Evolutionary conservation across 148 eudicot genomes (phyloP).

Genomic region (Fagopyrum homotropicum): DNA sequence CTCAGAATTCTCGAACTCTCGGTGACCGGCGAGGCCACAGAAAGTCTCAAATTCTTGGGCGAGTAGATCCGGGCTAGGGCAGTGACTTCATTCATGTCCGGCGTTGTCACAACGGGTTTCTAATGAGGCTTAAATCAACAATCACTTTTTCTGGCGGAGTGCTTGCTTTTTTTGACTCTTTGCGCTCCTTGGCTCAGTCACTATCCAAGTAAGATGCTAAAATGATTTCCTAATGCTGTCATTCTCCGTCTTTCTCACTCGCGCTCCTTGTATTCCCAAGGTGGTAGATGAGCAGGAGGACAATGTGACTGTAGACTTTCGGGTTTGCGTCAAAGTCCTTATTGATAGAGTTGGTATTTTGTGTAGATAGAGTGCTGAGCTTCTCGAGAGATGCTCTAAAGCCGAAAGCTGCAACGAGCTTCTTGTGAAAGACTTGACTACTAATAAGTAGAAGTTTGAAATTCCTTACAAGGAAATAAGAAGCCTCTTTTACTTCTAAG

Average conservation of each 20-base stretch:
- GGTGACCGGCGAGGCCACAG: no score
- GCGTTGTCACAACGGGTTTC: slow-evolving; percentile 25
- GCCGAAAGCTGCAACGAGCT: slow-evolving; percentile 51
- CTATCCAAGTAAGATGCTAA: slow-evolving; percentile 48
- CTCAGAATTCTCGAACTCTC: no score
- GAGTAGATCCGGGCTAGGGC: no score
- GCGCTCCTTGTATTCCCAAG: slow-evolving; percentile 28
- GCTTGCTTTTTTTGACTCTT: slow-evolving; percentile 61
- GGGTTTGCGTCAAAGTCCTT: slow-evolving; percentile 62
- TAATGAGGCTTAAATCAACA: slow-evolving; percentile 64
- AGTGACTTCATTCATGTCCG: no score
- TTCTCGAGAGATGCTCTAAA: slow-evolving; percentile 63
- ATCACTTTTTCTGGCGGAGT: slow-evolving; percentile 61
- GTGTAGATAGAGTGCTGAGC: slow-evolving; percentile 69
- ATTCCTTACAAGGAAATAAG: not conserved
- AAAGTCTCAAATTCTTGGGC: no score
- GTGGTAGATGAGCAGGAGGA: slow-evolving; percentile 48
- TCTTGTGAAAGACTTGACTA: slow-evolving; percentile 16
- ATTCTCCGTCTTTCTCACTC: not conserved
- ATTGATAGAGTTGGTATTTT: slow-evolving; percentile 73
- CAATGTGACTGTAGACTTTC: slow-evolving; percentile 63
- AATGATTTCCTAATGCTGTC: not conserved
- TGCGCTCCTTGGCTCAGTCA: slow-evolving; percentile 74
- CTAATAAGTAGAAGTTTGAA: not conserved
- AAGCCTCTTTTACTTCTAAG: no score